Conservation (phyloP, 2,329 filamentous ascomycete genomes). For the Colletotrichum horii region DNA sequence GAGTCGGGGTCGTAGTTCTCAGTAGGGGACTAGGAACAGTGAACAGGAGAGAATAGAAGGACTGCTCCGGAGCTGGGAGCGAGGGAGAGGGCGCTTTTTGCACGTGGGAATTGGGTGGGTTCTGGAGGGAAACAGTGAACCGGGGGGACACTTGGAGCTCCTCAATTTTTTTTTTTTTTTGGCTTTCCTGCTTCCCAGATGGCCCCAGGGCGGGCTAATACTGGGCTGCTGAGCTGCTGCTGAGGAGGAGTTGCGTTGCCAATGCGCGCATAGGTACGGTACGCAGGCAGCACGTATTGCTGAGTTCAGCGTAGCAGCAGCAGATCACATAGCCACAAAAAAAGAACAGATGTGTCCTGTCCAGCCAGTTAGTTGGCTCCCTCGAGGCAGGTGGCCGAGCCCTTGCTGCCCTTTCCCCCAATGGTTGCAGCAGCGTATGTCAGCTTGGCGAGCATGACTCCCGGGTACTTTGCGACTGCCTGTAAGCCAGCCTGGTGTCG, state of each 20-base stretch:
- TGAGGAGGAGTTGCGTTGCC: neutral
- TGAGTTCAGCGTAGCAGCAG: neutral
- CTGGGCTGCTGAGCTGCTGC: conserved; percentile 3
- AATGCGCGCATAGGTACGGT: neutral
- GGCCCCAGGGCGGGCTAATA: neutral
- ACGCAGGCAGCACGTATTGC: neutral
- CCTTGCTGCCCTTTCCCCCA: neutral
- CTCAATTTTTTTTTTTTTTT: conserved; percentile 17
- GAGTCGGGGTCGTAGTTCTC: neutral
- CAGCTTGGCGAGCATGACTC: neutral
- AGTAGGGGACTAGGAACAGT: neutral
- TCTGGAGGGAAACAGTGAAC: conserved; percentile 13
- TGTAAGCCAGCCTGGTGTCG: neutral
- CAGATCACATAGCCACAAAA: neutral
- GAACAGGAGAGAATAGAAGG: neutral
- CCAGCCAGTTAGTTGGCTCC: neutral
- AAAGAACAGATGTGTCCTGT: neutral
- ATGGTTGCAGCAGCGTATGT: conserved; percentile 9
- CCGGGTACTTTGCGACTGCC: neutral
- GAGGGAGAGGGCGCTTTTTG: conserved; percentile 21
- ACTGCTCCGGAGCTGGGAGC: neutral
- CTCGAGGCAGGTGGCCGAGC: neutral
- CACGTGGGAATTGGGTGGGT: conserved; percentile 20
- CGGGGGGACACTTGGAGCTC: neutral
- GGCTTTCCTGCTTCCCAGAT: neutral